A percentile compares a stretch with the other conserved stretches of the same genome.
phyloP scores from a whole-genome alignment of 257 asterid species.

The Pogostemon cablin region DNA sequence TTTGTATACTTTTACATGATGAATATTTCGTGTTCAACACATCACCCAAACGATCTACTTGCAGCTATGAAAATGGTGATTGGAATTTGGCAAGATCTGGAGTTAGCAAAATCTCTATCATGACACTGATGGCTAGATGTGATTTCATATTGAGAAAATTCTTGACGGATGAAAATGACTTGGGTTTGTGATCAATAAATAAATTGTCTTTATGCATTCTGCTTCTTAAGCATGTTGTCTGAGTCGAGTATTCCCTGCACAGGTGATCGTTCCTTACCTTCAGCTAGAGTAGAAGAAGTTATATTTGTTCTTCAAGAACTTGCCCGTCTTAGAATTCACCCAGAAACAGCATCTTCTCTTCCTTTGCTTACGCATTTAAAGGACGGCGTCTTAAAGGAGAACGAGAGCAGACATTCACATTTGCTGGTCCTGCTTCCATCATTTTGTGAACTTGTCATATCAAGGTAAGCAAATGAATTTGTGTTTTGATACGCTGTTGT shows the following conservation, averaged over 20 bases:
- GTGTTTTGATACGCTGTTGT: neutral
- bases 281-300: constrained; percentile 83
- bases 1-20: constrained; percentile 2
- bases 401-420: constrained; percentile 60
- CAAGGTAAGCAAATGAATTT: constrained; percentile 63
- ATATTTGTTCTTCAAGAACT: constrained; percentile 88
- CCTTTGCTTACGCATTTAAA: constrained; percentile 66
- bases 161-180: constrained; percentile 75
- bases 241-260: constrained; percentile 31
- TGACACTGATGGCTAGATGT: constrained; percentile 72
- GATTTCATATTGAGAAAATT: constrained; percentile 79
- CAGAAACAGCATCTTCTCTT: constrained; percentile 73
- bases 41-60: constrained; percentile 38
- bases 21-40: constrained; percentile 21
- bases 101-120: constrained; percentile 73
- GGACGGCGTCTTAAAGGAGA: constrained; percentile 49
- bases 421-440: constrained; percentile 85
- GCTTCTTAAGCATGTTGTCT: constrained; percentile 19
- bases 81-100: constrained; percentile 67
- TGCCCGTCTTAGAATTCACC: constrained; percentile 72
- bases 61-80: constrained; percentile 58
- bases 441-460: constrained; percentile 87
- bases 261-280: constrained; percentile 83
- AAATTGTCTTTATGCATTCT: constrained; percentile 5
- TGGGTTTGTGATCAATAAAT: constrained; percentile 54